These are phyloP conservation scores for Fusarium sp. DNA, from an alignment of 2,329 filamentous ascomycete species.

Conservation along the genomic window DNA sequence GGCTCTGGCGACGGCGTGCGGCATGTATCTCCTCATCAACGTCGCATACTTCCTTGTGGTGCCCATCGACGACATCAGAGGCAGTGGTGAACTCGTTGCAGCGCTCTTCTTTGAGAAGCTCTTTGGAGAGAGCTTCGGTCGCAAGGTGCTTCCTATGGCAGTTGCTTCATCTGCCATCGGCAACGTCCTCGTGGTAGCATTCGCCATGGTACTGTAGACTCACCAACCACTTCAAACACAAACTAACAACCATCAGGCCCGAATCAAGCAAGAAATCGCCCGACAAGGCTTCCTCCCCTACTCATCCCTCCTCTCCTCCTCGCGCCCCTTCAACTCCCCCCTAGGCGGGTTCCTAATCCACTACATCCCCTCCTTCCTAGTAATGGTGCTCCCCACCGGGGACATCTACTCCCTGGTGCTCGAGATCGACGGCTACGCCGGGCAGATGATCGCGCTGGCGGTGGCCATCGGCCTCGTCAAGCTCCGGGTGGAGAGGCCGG, in stretches of 20 bases:
- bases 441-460: slow-evolving; percentile 69
- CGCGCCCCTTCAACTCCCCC: slow-evolving; percentile 74
- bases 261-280: slow-evolving; percentile 79
- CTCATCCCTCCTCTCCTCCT: slow-evolving; percentile 69
- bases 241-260: slow-evolving; percentile 59
- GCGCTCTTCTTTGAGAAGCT: slow-evolving; percentile 74
- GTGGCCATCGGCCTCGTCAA: slow-evolving; percentile 69
- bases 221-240: neutral
- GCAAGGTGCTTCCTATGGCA: slow-evolving; percentile 69
- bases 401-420: slow-evolving; percentile 80
- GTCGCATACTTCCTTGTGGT: slow-evolving; percentile 73
- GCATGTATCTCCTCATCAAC: slow-evolving; percentile 76
- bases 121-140: slow-evolving; percentile 70
- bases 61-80: slow-evolving; percentile 73
- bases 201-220: slow-evolving; percentile 66
- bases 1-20: slow-evolving; percentile 70
- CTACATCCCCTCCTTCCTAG: slow-evolving; percentile 74
- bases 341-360: slow-evolving; percentile 76
- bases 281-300: slow-evolving; percentile 78
- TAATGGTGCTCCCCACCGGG: slow-evolving; percentile 72
- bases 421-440: slow-evolving; percentile 77
- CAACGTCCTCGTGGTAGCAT: slow-evolving; percentile 80
- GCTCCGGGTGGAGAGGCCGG: slow-evolving; percentile 69
- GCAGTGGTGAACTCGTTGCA: slow-evolving; percentile 75
- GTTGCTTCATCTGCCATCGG: slow-evolving; percentile 76